Conservation (phyloP, 2,329 filamentous ascomycete species). For the Exophiala sp. region DNA sequence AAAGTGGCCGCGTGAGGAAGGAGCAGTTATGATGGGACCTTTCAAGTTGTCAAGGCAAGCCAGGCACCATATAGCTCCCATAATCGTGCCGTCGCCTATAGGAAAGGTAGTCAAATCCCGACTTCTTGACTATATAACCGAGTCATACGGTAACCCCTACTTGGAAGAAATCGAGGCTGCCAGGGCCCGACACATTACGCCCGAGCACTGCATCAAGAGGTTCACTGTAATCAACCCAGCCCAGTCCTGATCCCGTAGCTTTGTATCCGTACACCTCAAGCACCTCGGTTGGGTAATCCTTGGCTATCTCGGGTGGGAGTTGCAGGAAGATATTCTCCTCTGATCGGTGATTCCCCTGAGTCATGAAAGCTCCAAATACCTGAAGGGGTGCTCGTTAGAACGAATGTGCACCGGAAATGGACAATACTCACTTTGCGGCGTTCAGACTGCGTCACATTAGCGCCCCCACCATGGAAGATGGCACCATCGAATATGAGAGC, state of each 20-base stretch:
- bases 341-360: background rate
- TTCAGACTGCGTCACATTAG: conserved; percentile 27
- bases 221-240: background rate
- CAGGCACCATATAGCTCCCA: no score
- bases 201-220: background rate
- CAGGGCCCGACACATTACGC: background rate
- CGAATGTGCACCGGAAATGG: background rate
- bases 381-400: background rate
- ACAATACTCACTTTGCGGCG: conserved; percentile 19
- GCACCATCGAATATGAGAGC: conserved; percentile 37
- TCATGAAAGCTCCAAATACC: background rate
- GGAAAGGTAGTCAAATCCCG: no score
- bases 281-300: background rate
- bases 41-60: no score
- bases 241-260: background rate
- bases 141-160: background rate
- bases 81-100: no score
- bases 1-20: no score
- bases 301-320: background rate
- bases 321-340: background rate
- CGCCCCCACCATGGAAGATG: conserved; percentile 34
- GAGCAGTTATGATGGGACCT: no score
- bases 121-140: no score
- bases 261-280: background rate
- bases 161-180: background rate